Evolutionary conservation across 305 asterid species (phyloP).

Genomic region (Solanum chacoense): DNA sequence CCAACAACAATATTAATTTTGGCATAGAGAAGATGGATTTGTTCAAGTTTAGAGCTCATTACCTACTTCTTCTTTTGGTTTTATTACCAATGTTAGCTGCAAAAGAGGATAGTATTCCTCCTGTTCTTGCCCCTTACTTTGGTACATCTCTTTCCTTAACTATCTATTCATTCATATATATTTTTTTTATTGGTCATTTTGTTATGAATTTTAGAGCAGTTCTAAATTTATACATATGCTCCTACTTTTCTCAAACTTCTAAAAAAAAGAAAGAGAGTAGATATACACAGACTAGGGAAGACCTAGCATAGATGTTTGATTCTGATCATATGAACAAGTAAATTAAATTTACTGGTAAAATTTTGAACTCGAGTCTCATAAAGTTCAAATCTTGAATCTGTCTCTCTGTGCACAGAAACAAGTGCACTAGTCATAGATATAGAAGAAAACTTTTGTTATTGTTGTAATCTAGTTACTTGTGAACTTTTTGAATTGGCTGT

Average conservation of each 20-base stretch:
- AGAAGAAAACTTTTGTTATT: not conserved
- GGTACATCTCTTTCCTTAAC: slow-evolving; percentile 12
- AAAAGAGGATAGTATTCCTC: slow-evolving; percentile 20
- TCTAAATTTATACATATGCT: not conserved
- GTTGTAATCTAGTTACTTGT: not conserved
- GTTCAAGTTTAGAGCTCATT: slow-evolving; percentile 6
- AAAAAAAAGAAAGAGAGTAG: not conserved
- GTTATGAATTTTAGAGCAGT: not conserved
- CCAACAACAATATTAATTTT: not conserved
- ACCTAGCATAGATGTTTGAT: not conserved
- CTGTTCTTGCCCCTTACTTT: slow-evolving; percentile 24
- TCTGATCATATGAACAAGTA: not conserved
- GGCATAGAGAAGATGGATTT: slow-evolving; percentile 15
- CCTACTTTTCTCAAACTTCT: not conserved
- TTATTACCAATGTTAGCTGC: slow-evolving; percentile 22
- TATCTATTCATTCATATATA: not conserved
- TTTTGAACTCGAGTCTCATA: not conserved
- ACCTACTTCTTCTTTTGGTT: slow-evolving; percentile 16
- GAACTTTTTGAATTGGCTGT: not conserved
- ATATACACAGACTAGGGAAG: not conserved
- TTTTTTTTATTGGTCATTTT: not conserved
- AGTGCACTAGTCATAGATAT: not conserved
- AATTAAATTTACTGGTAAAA: not conserved
- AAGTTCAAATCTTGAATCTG: not conserved
- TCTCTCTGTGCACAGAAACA: not conserved